Conservation (phyloP, 768 basidiomycete genomes). For the Sporobolomyces phaffii region DNA sequence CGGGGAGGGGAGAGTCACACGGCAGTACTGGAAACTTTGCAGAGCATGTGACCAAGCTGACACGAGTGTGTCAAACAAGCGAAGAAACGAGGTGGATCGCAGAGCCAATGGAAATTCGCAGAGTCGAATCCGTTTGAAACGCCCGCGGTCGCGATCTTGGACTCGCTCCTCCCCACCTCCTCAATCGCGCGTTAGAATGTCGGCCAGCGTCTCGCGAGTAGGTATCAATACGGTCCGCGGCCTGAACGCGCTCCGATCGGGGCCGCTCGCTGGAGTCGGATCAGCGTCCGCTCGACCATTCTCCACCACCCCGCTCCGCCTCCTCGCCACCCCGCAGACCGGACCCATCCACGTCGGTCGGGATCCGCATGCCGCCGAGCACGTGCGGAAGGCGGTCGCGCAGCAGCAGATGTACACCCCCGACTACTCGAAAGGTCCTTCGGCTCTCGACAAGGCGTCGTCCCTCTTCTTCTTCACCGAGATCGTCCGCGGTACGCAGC, state of each 20-base stretch:
- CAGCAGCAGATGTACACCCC: conserved; percentile 16
- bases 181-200: background rate
- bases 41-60: too few relatives aligned
- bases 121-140: too few relatives aligned
- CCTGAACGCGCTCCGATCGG: background rate
- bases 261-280: background rate
- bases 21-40: too few relatives aligned
- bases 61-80: too few relatives aligned
- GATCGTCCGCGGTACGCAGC: conserved; percentile 77
- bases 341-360: conserved; percentile 18
- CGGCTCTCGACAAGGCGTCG: conserved; percentile 91
- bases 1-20: too few relatives aligned
- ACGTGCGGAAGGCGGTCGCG: conserved; percentile 8
- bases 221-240: background rate
- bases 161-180: background rate
- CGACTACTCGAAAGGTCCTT: conserved; percentile 58
- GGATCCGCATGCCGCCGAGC: conserved; percentile 13
- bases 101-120: too few relatives aligned
- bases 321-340: conserved; percentile 30
- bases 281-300: background rate
- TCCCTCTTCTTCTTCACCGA: conserved; percentile 98
- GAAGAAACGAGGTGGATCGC: too few relatives aligned
- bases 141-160: too few relatives aligned
- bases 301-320: conserved; percentile 13
- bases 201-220: conserved; percentile 2